These are phyloP conservation scores for Rhizophagus prolifer DNA, from an alignment of 192 early-diverging fungal genomes.

Conservation along the genomic window DNA sequence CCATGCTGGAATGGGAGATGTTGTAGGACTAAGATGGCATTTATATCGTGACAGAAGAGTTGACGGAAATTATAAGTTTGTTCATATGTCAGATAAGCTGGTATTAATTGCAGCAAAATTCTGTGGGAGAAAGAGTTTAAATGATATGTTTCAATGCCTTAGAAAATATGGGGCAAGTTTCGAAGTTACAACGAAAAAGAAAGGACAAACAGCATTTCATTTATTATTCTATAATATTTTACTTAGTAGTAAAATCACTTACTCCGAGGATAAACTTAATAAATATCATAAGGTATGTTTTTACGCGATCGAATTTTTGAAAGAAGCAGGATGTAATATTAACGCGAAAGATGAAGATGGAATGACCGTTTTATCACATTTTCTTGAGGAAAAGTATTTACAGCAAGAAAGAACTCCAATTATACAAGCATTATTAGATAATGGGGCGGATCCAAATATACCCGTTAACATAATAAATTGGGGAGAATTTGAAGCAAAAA, in stretches of 20 bases:
- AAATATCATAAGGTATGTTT: neutral
- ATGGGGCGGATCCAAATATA: slow-evolving; percentile 11
- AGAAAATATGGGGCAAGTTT: neutral
- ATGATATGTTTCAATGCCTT: neutral
- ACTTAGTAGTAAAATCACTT: neutral
- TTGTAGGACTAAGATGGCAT: neutral
- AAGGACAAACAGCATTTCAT: neutral
- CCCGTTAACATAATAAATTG: neutral
- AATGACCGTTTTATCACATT: neutral
- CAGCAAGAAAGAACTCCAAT: neutral
- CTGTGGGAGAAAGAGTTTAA: neutral
- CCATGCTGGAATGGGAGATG: neutral
- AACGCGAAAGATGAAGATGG: neutral
- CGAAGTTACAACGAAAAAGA: neutral
- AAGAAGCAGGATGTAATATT: neutral
- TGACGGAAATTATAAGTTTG: neutral
- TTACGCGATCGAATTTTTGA: neutral
- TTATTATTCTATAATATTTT: neutral
- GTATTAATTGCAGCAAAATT: neutral
- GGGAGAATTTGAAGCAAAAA: neutral
- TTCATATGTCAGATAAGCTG: neutral
- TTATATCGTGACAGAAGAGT: neutral
- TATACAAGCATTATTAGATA: neutral
- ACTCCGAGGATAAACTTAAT: neutral
- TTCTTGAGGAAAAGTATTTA: neutral